Conservation (phyloP, 1,139 yeast species). For the Petasospora rhodanensis region DNA sequence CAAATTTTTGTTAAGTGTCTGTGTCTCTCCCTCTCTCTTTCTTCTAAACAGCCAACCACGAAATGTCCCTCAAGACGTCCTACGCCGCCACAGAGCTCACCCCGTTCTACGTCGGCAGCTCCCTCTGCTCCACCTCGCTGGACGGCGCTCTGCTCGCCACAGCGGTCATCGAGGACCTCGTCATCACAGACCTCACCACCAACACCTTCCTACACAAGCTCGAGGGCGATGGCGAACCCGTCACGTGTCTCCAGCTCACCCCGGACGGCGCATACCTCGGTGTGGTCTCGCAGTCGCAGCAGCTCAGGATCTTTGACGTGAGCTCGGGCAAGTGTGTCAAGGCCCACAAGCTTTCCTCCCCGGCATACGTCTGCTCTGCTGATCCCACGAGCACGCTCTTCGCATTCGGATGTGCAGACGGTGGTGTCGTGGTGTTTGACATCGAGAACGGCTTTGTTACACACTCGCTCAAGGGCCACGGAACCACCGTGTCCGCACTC, state of each 20-base stretch:
- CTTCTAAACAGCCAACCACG: too few species aligned
- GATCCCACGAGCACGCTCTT: slow-evolving; percentile 82
- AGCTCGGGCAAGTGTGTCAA: slow-evolving; percentile 42
- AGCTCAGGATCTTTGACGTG: slow-evolving; percentile 55
- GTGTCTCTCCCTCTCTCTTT: too few species aligned
- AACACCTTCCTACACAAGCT: slow-evolving; percentile 57
- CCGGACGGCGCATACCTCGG: slow-evolving; percentile 72
- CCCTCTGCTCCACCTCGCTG: slow-evolving; percentile 63
- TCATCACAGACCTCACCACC: slow-evolving; percentile 58
- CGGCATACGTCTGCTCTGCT: slow-evolving; percentile 71
- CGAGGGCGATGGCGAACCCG: slow-evolving; percentile 81
- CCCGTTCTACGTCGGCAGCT: slow-evolving; percentile 86
- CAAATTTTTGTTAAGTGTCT: too few species aligned
- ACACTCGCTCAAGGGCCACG: slow-evolving; percentile 91
- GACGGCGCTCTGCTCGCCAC: slow-evolving; percentile 75
- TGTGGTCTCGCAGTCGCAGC: slow-evolving; percentile 79
- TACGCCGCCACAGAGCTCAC: slow-evolving; percentile 45
- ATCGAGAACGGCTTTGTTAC: slow-evolving; percentile 83
- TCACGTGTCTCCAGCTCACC: slow-evolving; percentile 71
- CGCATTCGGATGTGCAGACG: slow-evolving; percentile 96
- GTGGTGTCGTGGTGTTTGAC: slow-evolving; percentile 89
- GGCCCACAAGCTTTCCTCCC: slow-evolving; percentile 61
- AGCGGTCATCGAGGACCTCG: slow-evolving; percentile 68
- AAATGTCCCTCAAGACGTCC: slow-evolving; percentile 27
- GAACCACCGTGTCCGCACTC: slow-evolving; percentile 81